Base-by-base conservation (phyloP, 2,329 filamentous ascomycete species). In the Thelonectria discophora region DNA sequence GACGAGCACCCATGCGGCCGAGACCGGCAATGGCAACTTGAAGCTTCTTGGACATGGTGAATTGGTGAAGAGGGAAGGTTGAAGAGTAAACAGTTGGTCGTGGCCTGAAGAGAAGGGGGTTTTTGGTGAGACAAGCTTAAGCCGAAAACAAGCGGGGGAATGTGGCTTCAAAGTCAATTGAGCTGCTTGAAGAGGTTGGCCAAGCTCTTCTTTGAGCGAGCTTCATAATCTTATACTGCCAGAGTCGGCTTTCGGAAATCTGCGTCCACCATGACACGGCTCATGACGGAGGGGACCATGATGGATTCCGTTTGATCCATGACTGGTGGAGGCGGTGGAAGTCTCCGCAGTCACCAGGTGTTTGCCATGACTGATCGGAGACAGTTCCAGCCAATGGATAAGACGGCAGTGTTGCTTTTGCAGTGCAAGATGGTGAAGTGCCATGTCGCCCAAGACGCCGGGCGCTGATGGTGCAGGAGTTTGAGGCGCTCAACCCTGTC, bases 1-100 rank as follows among this genome's bases (percentile, higher is more conserved):
- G 69, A 11, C 69, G 69, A 61, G 68, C 69, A 18, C 69, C 69
- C 69, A 71, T 71, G 17, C 69, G 69, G 32, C 69, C 69, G 56
- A 71, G 69, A 50, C 69, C 69, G 17, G 69, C 67, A 49, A 67
- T 60, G 18, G 69, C 69, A 32, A 71, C 56, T 18, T 71, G 58
- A 11, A 71, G 69, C 60, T 71, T 71, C 42, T 62, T 68, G 45
- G 67, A 54, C 67, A 71, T 71, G 50, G 37, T 53, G 34, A 58
- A 18, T 40, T 47, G n/a, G 17, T n/a, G n/a, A 20, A 10, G 21
- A 17, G 27, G 18, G 24, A 24, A 24, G 43, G 17, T 53, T 42
- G 42, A 17, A 24, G 13, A 20, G 52, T 17, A 48, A 21, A 37
- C 51, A 42, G 53, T n/a, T 27, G 52, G 45, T 27, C 55, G 20